These are phyloP conservation scores for Mallotus repandus DNA, from an alignment of 441 rosid species.

Conservation along the genomic window DNA sequence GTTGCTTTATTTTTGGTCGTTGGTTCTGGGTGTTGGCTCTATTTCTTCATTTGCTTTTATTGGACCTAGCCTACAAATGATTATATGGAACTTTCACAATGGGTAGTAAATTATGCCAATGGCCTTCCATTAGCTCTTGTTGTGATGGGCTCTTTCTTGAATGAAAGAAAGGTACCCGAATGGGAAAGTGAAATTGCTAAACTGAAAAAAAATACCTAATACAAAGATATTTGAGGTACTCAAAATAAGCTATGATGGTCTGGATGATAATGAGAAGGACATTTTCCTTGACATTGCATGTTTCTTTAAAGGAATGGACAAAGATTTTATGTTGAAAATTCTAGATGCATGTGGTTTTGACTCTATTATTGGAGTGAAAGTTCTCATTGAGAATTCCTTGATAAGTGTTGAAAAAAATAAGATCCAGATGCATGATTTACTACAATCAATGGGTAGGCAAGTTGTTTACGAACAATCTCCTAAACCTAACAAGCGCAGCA, in stretches of 20 bases:
- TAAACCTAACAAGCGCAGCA: conserved; percentile 19
- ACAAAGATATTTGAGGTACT: conserved; percentile 18
- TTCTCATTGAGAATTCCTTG: conserved; percentile 25
- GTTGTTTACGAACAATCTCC: conserved; percentile 19
- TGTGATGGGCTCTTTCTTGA: conserved; percentile 27
- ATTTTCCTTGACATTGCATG: conserved; percentile 37
- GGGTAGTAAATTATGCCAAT: conserved; percentile 11
- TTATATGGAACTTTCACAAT: not conserved
- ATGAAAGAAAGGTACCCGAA: conserved; percentile 15
- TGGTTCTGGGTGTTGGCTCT: no score
- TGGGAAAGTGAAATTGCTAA: conserved; percentile 25
- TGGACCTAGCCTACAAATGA: conserved; percentile 11
- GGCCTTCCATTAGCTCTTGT: conserved; percentile 28
- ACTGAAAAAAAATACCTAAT: no score
- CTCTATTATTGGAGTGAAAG: conserved; percentile 22
- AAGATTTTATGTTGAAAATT: conserved; percentile 20
- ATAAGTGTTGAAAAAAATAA: conserved; percentile 19
- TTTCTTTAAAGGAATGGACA: conserved; percentile 33
- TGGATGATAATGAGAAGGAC: conserved; percentile 18
- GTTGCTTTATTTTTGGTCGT: no score
- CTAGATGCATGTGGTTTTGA: conserved; percentile 23
- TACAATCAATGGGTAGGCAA: conserved; percentile 32
- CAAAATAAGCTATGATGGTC: conserved; percentile 21
- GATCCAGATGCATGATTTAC: conserved; percentile 31
- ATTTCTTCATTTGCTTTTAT: no score